Evolutionary conservation across 768 basidiomycete genomes (phyloP).

Genomic region (Brasilioporus rufonigricans): DNA sequence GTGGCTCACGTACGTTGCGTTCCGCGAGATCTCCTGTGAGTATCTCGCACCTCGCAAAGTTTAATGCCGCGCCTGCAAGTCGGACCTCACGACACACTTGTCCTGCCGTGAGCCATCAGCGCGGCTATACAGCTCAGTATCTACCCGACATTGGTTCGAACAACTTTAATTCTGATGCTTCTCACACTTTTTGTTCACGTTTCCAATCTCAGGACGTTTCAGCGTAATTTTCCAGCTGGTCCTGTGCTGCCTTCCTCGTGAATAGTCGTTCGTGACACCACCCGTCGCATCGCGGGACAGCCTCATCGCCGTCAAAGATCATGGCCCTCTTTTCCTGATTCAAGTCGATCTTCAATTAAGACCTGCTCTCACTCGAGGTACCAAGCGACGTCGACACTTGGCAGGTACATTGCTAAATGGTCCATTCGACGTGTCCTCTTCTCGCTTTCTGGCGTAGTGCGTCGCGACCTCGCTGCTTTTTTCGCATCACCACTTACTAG

Average conservation of each 20-base stretch:
- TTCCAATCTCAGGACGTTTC: conserved; percentile 12
- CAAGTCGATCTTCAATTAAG: neutral
- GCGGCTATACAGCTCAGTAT: neutral
- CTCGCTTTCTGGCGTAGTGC: neutral
- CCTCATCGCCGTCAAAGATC: neutral
- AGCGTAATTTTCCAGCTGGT: neutral
- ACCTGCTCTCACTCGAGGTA: neutral
- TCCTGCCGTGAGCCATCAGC: conserved; percentile 9
- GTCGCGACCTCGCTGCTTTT: neutral
- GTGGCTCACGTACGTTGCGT: conserved; percentile 1
- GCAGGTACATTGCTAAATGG: neutral
- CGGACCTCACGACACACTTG: conserved; percentile 1
- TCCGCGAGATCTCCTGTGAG: conserved; percentile 15
- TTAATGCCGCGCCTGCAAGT: conserved; percentile 12
- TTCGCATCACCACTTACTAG: conserved; percentile 18
- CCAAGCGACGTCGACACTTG: neutral
- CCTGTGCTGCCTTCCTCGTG: neutral
- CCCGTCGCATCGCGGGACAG: conserved; percentile 4
- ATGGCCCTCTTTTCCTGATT: neutral
- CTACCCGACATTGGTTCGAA: neutral
- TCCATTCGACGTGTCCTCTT: neutral
- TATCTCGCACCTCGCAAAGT: conserved; percentile 11
- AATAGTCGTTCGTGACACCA: neutral
- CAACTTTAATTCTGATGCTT: neutral
- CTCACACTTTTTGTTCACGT: conserved; percentile 21